A percentile compares a stretch with the other conserved stretches of the same genome.
Conservation (phyloP, 2,329 filamentous ascomycete genomes). For the Rasamsonia emersonii region DNA sequence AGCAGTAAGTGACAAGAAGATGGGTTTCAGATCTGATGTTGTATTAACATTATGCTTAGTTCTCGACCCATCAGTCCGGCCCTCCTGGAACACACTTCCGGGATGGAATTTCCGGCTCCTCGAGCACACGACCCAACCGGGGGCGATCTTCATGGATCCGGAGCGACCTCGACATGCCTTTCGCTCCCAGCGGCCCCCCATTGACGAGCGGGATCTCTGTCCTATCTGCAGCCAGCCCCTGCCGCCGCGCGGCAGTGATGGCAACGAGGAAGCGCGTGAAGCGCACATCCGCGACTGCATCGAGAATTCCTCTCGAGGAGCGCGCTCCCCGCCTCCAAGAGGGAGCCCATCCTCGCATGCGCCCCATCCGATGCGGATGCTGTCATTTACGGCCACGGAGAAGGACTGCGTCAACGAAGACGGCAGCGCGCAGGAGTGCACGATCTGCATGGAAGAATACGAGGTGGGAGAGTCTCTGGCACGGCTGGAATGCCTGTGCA, state of each 20-base stretch:
- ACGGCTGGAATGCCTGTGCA: slow-evolving; percentile 55
- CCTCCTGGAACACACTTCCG: slow-evolving; percentile 3
- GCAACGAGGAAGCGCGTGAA: slow-evolving; percentile 34
- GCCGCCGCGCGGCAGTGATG: slow-evolving; percentile 28
- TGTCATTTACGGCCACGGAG: slow-evolving; percentile 50
- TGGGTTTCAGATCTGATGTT: background rate
- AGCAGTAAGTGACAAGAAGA: no score
- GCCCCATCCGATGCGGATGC: slow-evolving; percentile 27
- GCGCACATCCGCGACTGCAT: slow-evolving; percentile 39
- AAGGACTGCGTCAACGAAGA: slow-evolving; percentile 53
- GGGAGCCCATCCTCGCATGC: slow-evolving; percentile 11
- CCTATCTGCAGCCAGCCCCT: slow-evolving; percentile 37
- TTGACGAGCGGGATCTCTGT: slow-evolving; percentile 38
- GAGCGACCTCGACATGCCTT: slow-evolving; percentile 9
- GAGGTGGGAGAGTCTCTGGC: slow-evolving; percentile 51
- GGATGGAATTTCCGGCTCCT: slow-evolving; percentile 2
- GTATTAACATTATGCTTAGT: slow-evolving; percentile 5
- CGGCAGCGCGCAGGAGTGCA: slow-evolving; percentile 48
- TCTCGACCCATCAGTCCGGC: slow-evolving; percentile 5
- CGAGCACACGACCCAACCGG: slow-evolving; percentile 7
- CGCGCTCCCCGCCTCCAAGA: slow-evolving; percentile 11
- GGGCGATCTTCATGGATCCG: slow-evolving; percentile 7
- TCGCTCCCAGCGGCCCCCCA: slow-evolving; percentile 13
- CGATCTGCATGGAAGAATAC: slow-evolving; percentile 59
- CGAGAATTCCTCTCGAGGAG: slow-evolving; percentile 21